Evolutionary conservation across 202 grass and related monocot species (phyloP), one percentile per base, ranked within the genome.

Genomic region (Alloteropsis angusta): DNA sequence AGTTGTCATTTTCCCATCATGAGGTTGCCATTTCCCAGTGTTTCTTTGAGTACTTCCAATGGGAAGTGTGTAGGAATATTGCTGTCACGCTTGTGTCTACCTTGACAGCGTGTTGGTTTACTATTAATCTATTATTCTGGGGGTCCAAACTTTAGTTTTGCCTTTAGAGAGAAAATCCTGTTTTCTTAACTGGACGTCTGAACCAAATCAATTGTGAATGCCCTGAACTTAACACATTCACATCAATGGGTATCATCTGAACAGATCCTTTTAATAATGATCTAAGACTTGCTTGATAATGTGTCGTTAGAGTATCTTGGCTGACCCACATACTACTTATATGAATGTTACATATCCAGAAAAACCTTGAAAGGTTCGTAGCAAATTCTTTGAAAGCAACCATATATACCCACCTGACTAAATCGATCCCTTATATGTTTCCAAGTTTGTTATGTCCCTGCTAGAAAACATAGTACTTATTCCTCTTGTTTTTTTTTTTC

Each of bases 1-100:
- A 62, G 21, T 30, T 68, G 52, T 21, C 61, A 72, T 80, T 83
- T 68, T 56, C 54, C 45, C 50, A 68, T 43, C n/a, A 72, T 72
- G 82, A 58, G 44, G 47, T 26, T 21, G 21, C 26, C 47, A 41
- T 25, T 78, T 78, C 19, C 3, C 6, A 71, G 39, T 42, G 57
- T 36, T 77, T 57, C 15, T 55, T 35, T 54, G 45, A 74, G 5
- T 83, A 43, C 6, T 79, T 15, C 43, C 2, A 22, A 65, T 41
- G 34, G 55, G 57, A 55, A 71, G n/a, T 53, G 4, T 26, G 53
- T 57, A 14, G 14, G 12, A 19, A 9, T 25, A 23, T 85, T 81
- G 32, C 6, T 50, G 5, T 16, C 21, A 19, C 59, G 3, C 43
- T 50, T 60, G n/a, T 44, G 23, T 67, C 50, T 75, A 22, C 52